Evolutionary conservation across 306 rosid genomes (phyloP), one percentile per base, ranked within the genome.

Genomic region (Datisca glomerata): DNA sequence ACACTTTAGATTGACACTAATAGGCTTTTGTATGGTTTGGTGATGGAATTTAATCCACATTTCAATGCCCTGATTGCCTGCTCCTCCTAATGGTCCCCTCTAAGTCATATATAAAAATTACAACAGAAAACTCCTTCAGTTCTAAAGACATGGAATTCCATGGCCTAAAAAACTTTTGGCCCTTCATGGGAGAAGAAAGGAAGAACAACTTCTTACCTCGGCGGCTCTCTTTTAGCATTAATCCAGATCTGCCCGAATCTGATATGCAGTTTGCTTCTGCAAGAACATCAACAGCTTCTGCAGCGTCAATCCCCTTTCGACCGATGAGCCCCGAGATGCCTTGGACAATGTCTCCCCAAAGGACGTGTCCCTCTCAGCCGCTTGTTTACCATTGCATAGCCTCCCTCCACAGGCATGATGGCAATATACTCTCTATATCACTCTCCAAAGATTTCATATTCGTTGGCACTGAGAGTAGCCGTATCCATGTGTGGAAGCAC

Each of bases 341-440:
- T 8, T 45, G 70, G 70, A 50, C 65, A 28, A 59, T 64, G 25
- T 64, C 71, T 15, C 68, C 68, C 0, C 53, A 60, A 11, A 52
- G 68, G 8, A 51, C 64, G 8, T 45, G 60, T 24, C 64, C 71
- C 8, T 19, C 57, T 1, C 69, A 55, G 12, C 68, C 63, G 8
- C 63, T 64, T 22, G 59, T 72, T 34, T 72, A 67, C 55, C 72
- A 67, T 20, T 73, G 80, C 72, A 68, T 73, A 25, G 72, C 80
- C 14, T 73, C 80, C 22, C 72, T 73, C 17, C 80, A 73, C 56
- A 72, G 72, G 41, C 66, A 61, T 4, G 76, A 73, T 49, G 80
- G 76, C 10, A 68, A 68, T 44, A 64, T 73, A 16, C 53, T 60
- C 60, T 64, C 76, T 4, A 56, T 73, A 13, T 37, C 76, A 1